These are phyloP conservation scores for Carex sylvatica DNA, from an alignment of 202 grass and related monocot species.

Conservation along the genomic window DNA sequence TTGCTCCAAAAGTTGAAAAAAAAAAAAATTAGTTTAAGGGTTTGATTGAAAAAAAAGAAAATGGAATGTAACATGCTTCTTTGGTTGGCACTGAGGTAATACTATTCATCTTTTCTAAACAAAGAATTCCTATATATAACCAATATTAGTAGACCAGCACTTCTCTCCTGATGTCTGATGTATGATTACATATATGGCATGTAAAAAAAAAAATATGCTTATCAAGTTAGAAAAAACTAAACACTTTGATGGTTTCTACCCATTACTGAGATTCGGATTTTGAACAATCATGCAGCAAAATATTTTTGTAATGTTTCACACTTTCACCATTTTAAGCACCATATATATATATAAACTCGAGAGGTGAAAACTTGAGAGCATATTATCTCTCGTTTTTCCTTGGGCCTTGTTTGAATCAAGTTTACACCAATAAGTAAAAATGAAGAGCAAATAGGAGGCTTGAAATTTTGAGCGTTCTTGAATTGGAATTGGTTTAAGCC, in stretches of 20 bases:
- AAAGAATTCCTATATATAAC: constrained; percentile 20
- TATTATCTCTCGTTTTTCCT: background rate
- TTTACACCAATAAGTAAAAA: background rate
- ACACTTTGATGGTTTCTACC: background rate
- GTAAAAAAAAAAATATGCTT: background rate
- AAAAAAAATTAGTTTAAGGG: background rate
- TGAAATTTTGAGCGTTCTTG: background rate
- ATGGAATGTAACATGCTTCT: background rate
- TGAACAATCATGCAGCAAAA: background rate
- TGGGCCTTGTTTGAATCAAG: background rate
- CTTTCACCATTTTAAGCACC: background rate
- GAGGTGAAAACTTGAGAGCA: background rate
- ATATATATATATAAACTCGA: background rate
- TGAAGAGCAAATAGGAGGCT: background rate
- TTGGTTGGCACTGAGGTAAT: constrained; percentile 3
- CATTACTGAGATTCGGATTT: background rate
- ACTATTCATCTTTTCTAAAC: constrained; percentile 13
- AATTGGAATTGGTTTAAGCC: background rate
- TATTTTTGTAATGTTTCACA: background rate
- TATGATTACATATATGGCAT: background rate
- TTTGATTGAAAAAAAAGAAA: background rate
- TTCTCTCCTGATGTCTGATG: background rate
- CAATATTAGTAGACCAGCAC: background rate
- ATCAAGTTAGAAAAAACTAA: background rate
- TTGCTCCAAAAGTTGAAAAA: background rate